Percentiles rank a stretch among this genome's conserved stretches.
These are phyloP conservation scores for Apiosordaria backusii DNA, from an alignment of 495 filamentous ascomycete genomes.

Conservation along the genomic window DNA sequence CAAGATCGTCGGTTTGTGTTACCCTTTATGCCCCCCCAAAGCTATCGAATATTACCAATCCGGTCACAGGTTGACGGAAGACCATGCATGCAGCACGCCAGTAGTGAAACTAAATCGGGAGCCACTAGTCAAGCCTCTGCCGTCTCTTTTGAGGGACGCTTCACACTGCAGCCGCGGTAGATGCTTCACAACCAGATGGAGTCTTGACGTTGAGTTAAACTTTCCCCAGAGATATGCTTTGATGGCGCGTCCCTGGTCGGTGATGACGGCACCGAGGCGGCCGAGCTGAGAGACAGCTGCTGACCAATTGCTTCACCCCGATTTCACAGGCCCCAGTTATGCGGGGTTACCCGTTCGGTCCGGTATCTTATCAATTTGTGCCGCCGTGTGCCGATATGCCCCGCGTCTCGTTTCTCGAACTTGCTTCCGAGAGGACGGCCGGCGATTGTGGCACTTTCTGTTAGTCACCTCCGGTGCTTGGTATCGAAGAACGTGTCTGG, in stretches of 20 bases:
- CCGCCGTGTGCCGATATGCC: neutral
- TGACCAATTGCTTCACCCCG: constrained; percentile 9
- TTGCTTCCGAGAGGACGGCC: neutral
- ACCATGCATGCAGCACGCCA: neutral
- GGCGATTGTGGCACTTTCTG: neutral
- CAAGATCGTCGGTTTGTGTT: neutral
- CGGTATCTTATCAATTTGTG: constrained; percentile 5
- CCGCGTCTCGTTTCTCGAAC: neutral
- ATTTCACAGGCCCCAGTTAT: constrained; percentile 4
- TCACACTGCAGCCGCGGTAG: neutral
- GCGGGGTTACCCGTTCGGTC: constrained; percentile 4
- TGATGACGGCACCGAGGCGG: constrained; percentile 25
- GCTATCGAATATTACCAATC: neutral
- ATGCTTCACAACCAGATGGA: neutral
- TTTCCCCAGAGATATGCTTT: neutral
- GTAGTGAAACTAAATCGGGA: neutral
- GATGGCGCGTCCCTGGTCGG: constrained; percentile 18
- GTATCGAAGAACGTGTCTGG: neutral
- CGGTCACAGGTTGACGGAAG: neutral
- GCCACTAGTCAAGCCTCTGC: neutral
- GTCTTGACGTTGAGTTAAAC: neutral
- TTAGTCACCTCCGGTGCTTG: neutral
- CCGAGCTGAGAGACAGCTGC: neutral
- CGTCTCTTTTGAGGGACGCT: neutral
- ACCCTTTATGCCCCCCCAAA: neutral